Base-by-base conservation (phyloP, 139 green algal genomes). In the Auxenochlorella pyrenoidosa region DNA sequence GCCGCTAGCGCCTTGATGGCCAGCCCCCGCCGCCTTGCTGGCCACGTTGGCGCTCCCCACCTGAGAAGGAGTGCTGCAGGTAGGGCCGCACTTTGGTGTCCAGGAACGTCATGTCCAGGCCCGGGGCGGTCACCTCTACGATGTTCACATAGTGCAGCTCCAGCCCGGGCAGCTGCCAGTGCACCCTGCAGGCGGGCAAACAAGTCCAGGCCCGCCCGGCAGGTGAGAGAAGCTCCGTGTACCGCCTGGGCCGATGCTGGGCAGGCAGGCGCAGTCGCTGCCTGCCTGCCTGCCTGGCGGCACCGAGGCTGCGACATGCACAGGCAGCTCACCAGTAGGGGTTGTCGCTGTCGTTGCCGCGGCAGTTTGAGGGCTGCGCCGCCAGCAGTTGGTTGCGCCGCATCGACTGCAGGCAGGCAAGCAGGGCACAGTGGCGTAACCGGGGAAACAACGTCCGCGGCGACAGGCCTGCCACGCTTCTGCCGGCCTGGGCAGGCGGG, bases 121-220 rank as follows among this genome's bases (percentile, higher is more conserved):
- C 80, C 8, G 80, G 80, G 1, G 80, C 80, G 3, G 80, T 85
- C 40, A 84, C 79, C 80, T 85, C 80, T 5, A 85, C 40, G 15
- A 85, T 1, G 66, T 85, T 85, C 28, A 85, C 80, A 26, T 60
- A n/a, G 28, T 85, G 80, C 80, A 85, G 60, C 80, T 85, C 80
- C 80, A 85, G 66, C 4, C 80, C 80, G 10, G 80, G 80, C 44
- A 85, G 66, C 80, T 85, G 80, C 80, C 80, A 85, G 80, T 85
- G 80, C 60, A 85, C 80, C 80, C 80, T 85, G 80, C 80, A 63
- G 22, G 5, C 36, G 22, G 34, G 22, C 30, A n/a, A n/a, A 47
- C n/a, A 22, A 8, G 68, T 28, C 2, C 70, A 18, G 36, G 73
- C 21, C 40, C 47, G 40, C 40, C 5, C 4, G 40, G 28, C 40